Percentiles rank a stretch among this genome's conserved stretches.
These are phyloP conservation scores for Morella rubra DNA, from an alignment of 306 rosid genomes.

Conservation along the genomic window DNA sequence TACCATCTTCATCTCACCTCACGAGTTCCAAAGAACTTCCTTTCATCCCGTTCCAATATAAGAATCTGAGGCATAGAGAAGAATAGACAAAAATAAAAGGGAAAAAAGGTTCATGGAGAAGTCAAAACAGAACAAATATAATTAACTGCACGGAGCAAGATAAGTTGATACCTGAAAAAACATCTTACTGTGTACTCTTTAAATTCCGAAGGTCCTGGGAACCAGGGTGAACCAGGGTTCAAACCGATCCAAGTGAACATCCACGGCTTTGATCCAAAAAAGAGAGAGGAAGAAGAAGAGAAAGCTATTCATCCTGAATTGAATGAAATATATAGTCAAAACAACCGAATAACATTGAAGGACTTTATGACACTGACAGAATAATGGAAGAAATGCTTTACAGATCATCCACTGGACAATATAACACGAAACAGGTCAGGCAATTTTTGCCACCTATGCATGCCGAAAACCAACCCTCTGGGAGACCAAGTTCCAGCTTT, in stretches of 20 bases:
- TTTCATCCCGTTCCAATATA: conserved; percentile 23
- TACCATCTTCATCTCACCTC: conserved; percentile 26
- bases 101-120: conserved; percentile 12
- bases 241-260: conserved; percentile 36
- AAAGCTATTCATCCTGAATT: conserved; percentile 47
- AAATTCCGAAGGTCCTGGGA: conserved; percentile 23
- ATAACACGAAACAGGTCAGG: conserved; percentile 10
- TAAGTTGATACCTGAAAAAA: conserved; percentile 37
- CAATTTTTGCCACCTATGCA: conserved; percentile 26
- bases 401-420: conserved; percentile 35
- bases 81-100: neutral
- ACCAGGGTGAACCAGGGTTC: conserved; percentile 29
- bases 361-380: conserved; percentile 16
- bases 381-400: conserved; percentile 32
- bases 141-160: conserved; percentile 14
- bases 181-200: conserved; percentile 24
- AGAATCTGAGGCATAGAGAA: conserved; percentile 36
- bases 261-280: conserved; percentile 47
- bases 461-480: conserved; percentile 19
- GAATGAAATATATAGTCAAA: conserved; percentile 42
- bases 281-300: conserved; percentile 45
- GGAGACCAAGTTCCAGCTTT: neutral
- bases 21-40: conserved; percentile 28
- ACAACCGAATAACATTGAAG: conserved; percentile 22
- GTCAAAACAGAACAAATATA: neutral